Conservation (phyloP, 148 eudicot genomes). For the Vaccinium corymbosum region DNA sequence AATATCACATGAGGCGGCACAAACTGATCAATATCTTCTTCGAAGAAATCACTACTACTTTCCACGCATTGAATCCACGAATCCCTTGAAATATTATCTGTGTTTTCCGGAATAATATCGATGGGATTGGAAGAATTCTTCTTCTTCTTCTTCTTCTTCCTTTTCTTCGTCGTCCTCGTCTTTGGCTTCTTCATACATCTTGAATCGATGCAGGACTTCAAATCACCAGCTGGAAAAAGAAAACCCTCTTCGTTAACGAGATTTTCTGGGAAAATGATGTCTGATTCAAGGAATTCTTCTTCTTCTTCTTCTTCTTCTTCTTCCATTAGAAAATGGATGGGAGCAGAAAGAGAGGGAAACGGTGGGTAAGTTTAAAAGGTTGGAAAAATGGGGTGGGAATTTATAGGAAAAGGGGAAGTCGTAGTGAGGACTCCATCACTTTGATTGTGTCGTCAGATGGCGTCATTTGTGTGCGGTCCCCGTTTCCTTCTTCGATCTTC, state of each 20-base stretch:
- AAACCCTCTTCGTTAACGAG: background rate
- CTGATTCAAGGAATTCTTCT: conserved; percentile 60
- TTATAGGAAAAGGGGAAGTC: conserved; percentile 28
- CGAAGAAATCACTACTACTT: conserved; percentile 26
- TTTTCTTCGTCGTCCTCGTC: conserved; percentile 22
- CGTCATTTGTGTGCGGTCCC: conserved; percentile 6
- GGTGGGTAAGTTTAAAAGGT: background rate
- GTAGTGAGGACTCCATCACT: conserved; percentile 11
- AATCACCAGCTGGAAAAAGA: background rate
- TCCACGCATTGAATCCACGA: conserved; percentile 22
- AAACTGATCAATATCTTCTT: conserved; percentile 29
- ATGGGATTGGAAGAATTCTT: conserved; percentile 37
- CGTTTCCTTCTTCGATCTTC: background rate
- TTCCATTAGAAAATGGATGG: conserved; percentile 17
- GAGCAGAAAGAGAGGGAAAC: background rate
- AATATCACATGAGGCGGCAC: conserved; percentile 69
- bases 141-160: conserved; percentile 19
- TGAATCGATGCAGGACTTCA: conserved; percentile 9
- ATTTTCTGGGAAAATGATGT: conserved; percentile 40
- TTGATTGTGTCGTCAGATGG: conserved; percentile 10
- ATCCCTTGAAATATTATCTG: background rate
- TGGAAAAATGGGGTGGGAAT: conserved; percentile 12
- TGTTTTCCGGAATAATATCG: conserved; percentile 35
- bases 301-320: conserved; percentile 20
- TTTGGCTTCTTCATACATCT: conserved; percentile 8